Percentiles rank a stretch among this genome's conserved stretches.
phyloP scores from a whole-genome alignment of 1,284 basidiomycete genomes.

The Marasmius oreades region DNA sequence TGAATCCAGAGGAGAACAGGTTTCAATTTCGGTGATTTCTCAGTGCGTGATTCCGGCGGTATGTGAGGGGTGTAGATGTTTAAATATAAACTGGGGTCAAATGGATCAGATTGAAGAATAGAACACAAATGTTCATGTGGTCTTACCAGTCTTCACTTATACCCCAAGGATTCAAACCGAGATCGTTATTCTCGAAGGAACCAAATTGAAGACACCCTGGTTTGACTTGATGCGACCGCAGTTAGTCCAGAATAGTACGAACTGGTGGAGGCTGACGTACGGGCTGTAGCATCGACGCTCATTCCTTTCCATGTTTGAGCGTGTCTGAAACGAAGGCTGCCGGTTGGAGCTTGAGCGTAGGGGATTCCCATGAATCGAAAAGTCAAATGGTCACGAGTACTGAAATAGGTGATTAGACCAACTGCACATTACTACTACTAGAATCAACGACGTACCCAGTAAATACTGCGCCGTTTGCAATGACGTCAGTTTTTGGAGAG shows the following conservation, averaged over 20 bases:
- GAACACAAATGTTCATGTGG: not conserved
- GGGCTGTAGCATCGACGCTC: slow-evolving; percentile 18
- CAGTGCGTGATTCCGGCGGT: slow-evolving; percentile 22
- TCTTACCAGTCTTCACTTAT: slow-evolving; percentile 14
- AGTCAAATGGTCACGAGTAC: slow-evolving; percentile 19
- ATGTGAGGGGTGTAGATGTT: slow-evolving; percentile 40
- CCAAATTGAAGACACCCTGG: slow-evolving; percentile 12
- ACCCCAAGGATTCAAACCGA: slow-evolving; percentile 12
- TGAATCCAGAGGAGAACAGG: slow-evolving; percentile 45
- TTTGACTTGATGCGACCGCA: slow-evolving; percentile 4
- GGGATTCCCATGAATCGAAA: slow-evolving; percentile 23
- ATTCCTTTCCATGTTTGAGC: slow-evolving; percentile 15
- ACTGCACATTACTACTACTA: too few species aligned
- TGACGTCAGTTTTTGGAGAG: slow-evolving; percentile 13
- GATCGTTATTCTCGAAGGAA: slow-evolving; percentile 9
- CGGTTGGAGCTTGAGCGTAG: slow-evolving; percentile 19
- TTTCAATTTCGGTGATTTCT: slow-evolving; percentile 23
- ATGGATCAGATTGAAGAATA: too few species aligned
- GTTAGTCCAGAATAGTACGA: too few species aligned
- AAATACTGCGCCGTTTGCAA: slow-evolving; percentile 13
- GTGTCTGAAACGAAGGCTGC: slow-evolving; percentile 19
- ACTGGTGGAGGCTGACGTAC: too few species aligned
- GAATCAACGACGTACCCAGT: too few species aligned
- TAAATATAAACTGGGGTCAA: slow-evolving; percentile 32
- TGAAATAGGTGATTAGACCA: too few species aligned